These are phyloP conservation scores for Talaromyces borbonicus DNA, from an alignment of 495 filamentous ascomycete species.

Conservation along the genomic window DNA sequence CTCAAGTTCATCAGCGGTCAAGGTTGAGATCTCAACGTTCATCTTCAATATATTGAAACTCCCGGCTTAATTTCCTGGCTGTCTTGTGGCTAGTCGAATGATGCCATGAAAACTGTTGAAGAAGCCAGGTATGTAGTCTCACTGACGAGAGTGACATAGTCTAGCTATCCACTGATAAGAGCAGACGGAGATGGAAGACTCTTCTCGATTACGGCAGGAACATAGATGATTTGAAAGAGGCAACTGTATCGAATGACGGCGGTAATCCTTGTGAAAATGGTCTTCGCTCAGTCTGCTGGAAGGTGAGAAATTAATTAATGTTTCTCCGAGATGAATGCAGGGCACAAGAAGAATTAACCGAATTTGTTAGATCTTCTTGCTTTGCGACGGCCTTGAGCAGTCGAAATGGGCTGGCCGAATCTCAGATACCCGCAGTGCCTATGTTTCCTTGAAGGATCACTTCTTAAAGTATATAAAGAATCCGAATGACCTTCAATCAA, in stretches of 20 bases:
- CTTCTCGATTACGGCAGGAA: conserved; percentile 50
- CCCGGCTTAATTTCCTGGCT: neutral
- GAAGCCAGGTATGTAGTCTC: conserved; percentile 52
- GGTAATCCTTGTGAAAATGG: conserved; percentile 56
- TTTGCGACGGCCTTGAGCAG: conserved; percentile 60
- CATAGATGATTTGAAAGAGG: conserved; percentile 54
- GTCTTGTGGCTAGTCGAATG: conserved; percentile 1
- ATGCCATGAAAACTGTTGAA: conserved; percentile 51
- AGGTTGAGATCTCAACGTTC: no score
- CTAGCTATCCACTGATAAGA: no score
- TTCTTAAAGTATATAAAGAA: conserved; percentile 73
- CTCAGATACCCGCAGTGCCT: conserved; percentile 59
- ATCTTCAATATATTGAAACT: neutral
- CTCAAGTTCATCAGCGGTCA: no score
- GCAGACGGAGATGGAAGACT: conserved; percentile 54
- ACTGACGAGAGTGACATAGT: no score
- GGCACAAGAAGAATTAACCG: neutral
- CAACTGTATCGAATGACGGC: conserved; percentile 47
- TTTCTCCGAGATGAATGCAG: neutral
- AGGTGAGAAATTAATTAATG: conserved; percentile 39
- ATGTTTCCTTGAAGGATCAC: conserved; percentile 59
- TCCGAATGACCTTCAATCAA: conserved; percentile 64
- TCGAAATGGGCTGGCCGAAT: conserved; percentile 60
- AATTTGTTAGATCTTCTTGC: conserved; percentile 57
- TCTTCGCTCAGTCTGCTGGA: conserved; percentile 88